Base-by-base conservation (phyloP, 768 basidiomycete species). In the Leccinum imitatum region DNA sequence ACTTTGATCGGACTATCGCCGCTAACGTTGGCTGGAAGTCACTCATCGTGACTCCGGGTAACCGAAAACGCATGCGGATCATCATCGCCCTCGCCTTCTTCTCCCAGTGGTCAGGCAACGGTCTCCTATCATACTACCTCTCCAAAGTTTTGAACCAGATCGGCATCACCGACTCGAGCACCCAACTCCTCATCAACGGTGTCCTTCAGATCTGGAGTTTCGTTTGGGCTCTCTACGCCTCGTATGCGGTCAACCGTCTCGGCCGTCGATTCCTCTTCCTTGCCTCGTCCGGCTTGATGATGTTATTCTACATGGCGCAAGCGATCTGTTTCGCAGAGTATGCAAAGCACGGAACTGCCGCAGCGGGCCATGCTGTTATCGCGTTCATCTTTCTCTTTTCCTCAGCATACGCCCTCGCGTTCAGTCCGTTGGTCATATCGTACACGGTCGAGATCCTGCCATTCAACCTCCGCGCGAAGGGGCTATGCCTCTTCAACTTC, bases 361-460 rank as follows among this genome's bases (percentile, higher is more conserved):
- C 70, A 1, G 84, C 87, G 10, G 86, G 82, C 0, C 84, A 91
- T 67, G 81, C 67, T 3, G 66, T 68, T 2, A 65, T 67, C 15
- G 67, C 83, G 14, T 79, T 89, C 73, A 85, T 91, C 62, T 89
- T 90, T 5, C 76, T 80, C 54, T 81, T 78, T 65, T 72, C 76
- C 27, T 78, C 77, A 66, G 65, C 71, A 23, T 85, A 85, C 61
- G 87, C 90, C 66, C 78, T 92, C 58, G 89, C 89, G 27, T 92
- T 91, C 70, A 87, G 87, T 2, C 90, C 92, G 5, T 81, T 93
- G 74, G 76, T 89, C 25, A 72, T 84, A 31, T 67, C 80, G 0
- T 87, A 85, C 64, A 80, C 82, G 6, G 76, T 93, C 59, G 93
- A 95, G 71, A 93, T 95, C 63, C 73, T 94, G 4, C 92, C 91